phyloP scores from a whole-genome alignment of 208 protist species.

The Blechomonas ayalai region DNA sequence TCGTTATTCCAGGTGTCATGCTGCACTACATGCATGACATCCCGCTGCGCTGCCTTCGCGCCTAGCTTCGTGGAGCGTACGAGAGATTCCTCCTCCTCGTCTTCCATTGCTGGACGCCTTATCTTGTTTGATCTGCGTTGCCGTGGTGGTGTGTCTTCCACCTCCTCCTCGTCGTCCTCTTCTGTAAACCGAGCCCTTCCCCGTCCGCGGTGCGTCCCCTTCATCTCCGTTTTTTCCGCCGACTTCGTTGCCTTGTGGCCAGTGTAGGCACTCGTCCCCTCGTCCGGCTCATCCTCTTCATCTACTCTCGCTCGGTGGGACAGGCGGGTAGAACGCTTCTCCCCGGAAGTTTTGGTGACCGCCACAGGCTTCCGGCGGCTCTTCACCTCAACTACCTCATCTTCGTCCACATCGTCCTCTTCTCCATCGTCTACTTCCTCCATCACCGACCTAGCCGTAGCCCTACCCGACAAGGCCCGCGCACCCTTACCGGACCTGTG shows the following conservation, averaged over 20 bases:
- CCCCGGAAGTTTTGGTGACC: too few relatives aligned
- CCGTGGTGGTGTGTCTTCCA: background rate
- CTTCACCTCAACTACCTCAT: background rate
- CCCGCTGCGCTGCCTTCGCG: constrained; percentile 5
- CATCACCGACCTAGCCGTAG: background rate
- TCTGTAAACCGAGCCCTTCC: background rate
- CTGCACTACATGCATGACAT: constrained; percentile 21
- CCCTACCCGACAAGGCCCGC: background rate
- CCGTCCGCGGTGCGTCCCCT: background rate
- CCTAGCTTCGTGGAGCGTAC: background rate
- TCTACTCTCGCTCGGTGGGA: too few relatives aligned
- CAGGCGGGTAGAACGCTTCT: too few relatives aligned
- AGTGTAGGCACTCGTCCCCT: too few relatives aligned
- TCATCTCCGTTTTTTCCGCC: background rate
- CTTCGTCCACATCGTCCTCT: constrained; percentile 4
- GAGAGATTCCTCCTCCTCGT: constrained; percentile 1
- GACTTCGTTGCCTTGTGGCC: too few relatives aligned
- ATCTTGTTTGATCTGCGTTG: background rate
- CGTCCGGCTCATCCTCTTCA: too few relatives aligned
- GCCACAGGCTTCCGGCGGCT: too few relatives aligned
- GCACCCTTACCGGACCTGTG: constrained; percentile 3
- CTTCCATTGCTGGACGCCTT: background rate
- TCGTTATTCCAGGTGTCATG: constrained; percentile 44
- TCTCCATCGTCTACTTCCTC: constrained; percentile 13
- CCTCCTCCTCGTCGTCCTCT: constrained; percentile 7